Evolutionary conservation across 345 rosid genomes (phyloP).

Genomic region (thale cress (Arabidopsis thaliana)): DNA sequence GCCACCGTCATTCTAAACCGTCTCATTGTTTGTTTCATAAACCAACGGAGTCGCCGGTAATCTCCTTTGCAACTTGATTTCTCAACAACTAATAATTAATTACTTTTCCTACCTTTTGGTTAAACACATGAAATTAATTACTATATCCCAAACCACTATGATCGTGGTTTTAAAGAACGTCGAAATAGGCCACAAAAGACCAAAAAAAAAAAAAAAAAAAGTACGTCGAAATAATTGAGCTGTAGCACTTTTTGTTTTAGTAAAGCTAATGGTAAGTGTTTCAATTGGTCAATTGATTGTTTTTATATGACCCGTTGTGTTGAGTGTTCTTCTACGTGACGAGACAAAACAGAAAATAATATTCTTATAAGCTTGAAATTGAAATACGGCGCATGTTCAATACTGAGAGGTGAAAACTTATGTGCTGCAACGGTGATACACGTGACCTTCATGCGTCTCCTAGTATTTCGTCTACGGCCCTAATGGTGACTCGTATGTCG

Average conservation of each 20-base stretch:
- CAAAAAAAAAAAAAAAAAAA: background rate
- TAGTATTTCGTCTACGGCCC: background rate
- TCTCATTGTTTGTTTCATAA: background rate
- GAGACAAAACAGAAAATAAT: background rate
- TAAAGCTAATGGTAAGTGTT: background rate
- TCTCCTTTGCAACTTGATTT: background rate
- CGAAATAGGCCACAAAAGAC: background rate
- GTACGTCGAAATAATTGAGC: background rate
- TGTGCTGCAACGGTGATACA: background rate
- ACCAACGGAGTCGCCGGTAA: conserved; percentile 30
- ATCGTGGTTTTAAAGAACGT: background rate
- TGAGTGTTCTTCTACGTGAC: background rate
- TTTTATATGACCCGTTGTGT: background rate
- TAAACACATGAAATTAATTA: background rate
- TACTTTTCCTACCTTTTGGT: background rate
- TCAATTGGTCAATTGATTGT: background rate
- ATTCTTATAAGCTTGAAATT: background rate
- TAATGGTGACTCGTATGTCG: background rate
- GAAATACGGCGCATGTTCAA: background rate
- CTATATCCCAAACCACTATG: conserved; percentile 1
- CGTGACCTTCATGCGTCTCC: background rate
- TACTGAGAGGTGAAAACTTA: background rate
- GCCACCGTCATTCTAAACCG: conserved; percentile 2
- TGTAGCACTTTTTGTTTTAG: background rate
- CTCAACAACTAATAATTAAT: background rate